These are phyloP conservation scores for Morella rubra DNA, from an alignment of 306 rosid genomes.

Conservation along the genomic window DNA sequence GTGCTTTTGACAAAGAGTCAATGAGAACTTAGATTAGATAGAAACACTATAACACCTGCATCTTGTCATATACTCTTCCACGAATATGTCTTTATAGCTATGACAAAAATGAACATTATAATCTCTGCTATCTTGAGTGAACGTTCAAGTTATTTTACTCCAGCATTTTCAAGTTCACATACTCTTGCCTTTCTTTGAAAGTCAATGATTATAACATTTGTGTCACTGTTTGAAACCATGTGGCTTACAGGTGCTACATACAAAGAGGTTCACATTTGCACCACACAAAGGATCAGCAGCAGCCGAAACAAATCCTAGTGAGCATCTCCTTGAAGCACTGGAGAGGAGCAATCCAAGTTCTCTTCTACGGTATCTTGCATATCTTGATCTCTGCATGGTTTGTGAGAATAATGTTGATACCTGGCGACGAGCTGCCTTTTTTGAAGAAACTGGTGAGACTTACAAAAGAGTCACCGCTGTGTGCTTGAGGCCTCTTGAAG, in stretches of 20 bases:
- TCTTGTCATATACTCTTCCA: too few relatives aligned
- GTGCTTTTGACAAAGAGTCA: not conserved
- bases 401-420: slow-evolving; percentile 88
- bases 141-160: too few relatives aligned
- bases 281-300: slow-evolving; percentile 99
- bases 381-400: slow-evolving; percentile 93
- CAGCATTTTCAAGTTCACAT: too few relatives aligned
- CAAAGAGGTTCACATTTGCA: slow-evolving; percentile 82
- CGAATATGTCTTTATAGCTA: too few relatives aligned
- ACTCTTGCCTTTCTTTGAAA: too few relatives aligned
- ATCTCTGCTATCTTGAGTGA: too few relatives aligned
- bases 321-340: slow-evolving; percentile 85
- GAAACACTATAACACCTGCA: too few relatives aligned
- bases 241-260: slow-evolving; percentile 67
- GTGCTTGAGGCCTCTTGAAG: slow-evolving; percentile 80
- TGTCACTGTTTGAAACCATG: slow-evolving; percentile 23
- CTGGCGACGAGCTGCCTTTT: slow-evolving; percentile 97
- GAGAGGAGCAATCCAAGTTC: slow-evolving; percentile 79
- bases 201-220: too few relatives aligned
- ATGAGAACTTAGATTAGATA: too few relatives aligned
- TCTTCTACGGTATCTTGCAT: slow-evolving; percentile 88
- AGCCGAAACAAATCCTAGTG: slow-evolving; percentile 95
- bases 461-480: slow-evolving; percentile 80
- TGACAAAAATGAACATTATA: too few relatives aligned
- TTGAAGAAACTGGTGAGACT: slow-evolving; percentile 91